Percentiles rank a stretch among this genome's conserved stretches.
phyloP scores from a whole-genome alignment of 768 basidiomycete species.

The Kwoniella shandongensis region DNA sequence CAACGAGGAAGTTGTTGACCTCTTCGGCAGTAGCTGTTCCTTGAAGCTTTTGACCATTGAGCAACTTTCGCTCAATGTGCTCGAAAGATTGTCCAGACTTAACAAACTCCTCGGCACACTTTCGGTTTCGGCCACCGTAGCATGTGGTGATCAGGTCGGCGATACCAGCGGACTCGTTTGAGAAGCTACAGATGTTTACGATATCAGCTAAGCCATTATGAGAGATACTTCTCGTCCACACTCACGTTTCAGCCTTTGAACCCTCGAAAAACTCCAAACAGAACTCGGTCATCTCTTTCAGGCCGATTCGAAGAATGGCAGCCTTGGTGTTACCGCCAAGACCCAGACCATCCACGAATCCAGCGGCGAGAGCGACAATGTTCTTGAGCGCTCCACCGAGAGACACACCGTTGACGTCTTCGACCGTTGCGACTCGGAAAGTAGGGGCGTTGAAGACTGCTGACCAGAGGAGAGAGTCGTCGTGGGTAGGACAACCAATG shows the following conservation, averaged over 20 bases:
- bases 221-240: too few species aligned
- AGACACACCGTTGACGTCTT: constrained; percentile 57
- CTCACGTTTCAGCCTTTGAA: constrained; percentile 50
- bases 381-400: constrained; percentile 58
- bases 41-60: constrained; percentile 58
- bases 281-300: constrained; percentile 58
- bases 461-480: constrained; percentile 54
- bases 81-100: constrained; percentile 55
- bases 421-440: constrained; percentile 55
- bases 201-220: constrained; percentile 26
- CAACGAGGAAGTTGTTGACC: constrained; percentile 56
- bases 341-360: constrained; percentile 56
- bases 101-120: constrained; percentile 56
- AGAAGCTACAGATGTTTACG: constrained; percentile 30
- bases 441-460: constrained; percentile 55
- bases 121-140: constrained; percentile 52
- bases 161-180: constrained; percentile 54
- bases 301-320: constrained; percentile 58
- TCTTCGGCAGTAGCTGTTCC: constrained; percentile 56
- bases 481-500: constrained; percentile 54
- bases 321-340: constrained; percentile 57
- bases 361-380: constrained; percentile 58
- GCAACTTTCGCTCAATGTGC: constrained; percentile 55
- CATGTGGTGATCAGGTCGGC: constrained; percentile 58
- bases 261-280: constrained; percentile 56